Conservation (phyloP, 306 rosid species). For the Canavalia gladiata region DNA sequence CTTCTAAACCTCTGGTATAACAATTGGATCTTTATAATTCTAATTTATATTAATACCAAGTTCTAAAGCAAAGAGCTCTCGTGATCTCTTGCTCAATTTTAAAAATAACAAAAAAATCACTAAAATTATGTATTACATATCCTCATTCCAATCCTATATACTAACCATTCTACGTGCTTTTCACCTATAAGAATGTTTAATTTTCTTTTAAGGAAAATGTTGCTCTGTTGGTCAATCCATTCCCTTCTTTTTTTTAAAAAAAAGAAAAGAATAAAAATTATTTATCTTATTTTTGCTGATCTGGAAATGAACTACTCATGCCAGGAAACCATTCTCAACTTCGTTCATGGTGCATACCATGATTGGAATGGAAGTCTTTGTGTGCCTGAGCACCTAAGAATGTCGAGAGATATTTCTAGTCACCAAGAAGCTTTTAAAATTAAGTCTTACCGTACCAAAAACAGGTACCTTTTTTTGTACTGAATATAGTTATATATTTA, state of each 20-base stretch:
- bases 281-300: constrained; percentile 33
- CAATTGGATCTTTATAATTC: constrained; percentile 39
- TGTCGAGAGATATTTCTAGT: constrained; percentile 65
- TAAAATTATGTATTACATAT: constrained; percentile 1
- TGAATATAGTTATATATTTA: constrained; percentile 51
- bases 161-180: not conserved
- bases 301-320: constrained; percentile 39
- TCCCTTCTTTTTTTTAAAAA: not conserved
- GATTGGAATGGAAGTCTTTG: constrained; percentile 58
- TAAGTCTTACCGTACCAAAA: constrained; percentile 70
- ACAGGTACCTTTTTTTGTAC: constrained; percentile 58
- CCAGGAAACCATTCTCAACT: constrained; percentile 79
- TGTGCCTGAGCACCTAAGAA: constrained; percentile 71
- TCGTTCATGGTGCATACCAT: constrained; percentile 68
- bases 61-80: not conserved
- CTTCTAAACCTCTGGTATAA: constrained; percentile 87
- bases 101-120: not conserved
- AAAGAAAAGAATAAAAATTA: too few relatives aligned
- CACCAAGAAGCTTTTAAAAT: constrained; percentile 63
- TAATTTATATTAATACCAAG: not conserved
- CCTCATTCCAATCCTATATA: not conserved
- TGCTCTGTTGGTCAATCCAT: constrained; percentile 20
- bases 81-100: constrained; percentile 17
- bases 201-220: not conserved
- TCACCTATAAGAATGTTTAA: constrained; percentile 12